Percentiles rank a stretch among this genome's conserved stretches.
phyloP scores from a whole-genome alignment of 192 early-diverging fungal species.

The Phycomyces blakesleeanus region DNA sequence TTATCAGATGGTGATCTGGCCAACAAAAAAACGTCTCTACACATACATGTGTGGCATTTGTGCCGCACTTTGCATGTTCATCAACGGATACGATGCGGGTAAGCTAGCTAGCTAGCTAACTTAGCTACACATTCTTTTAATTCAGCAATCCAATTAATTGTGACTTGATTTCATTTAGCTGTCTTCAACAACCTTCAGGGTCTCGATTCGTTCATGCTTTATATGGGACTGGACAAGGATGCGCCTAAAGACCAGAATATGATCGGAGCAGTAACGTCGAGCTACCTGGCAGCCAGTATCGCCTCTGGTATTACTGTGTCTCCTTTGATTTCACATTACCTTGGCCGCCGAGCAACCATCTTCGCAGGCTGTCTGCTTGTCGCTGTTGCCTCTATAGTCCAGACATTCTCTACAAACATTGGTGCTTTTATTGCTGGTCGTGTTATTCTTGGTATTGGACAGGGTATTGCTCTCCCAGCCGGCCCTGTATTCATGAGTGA shows the following conservation, averaged over 20 bases:
- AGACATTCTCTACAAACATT: slow-evolving; percentile 19
- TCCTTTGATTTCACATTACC: slow-evolving; percentile 16
- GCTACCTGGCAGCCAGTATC: slow-evolving; percentile 16
- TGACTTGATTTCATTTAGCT: not conserved
- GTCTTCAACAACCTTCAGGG: slow-evolving; percentile 25
- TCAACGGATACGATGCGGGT: slow-evolving; percentile 29
- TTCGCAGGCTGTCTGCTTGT: slow-evolving; percentile 12
- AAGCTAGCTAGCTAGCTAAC: not conserved
- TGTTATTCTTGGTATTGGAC: slow-evolving; percentile 16
- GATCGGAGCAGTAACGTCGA: slow-evolving; percentile 19
- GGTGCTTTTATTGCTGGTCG: slow-evolving; percentile 24
- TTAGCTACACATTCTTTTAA: not conserved
- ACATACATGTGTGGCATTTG: slow-evolving; percentile 12
- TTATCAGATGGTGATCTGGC: no score
- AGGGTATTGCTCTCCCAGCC: slow-evolving; percentile 19
- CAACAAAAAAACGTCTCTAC: slow-evolving; percentile 9
- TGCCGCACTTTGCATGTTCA: slow-evolving; percentile 21
- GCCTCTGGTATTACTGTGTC: slow-evolving; percentile 18
- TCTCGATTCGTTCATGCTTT: slow-evolving; percentile 5
- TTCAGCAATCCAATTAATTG: not conserved
- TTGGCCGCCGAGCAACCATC: slow-evolving; percentile 23
- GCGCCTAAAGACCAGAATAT: slow-evolving; percentile 8
- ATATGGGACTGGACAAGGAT: slow-evolving; percentile 4
- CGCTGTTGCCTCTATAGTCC: slow-evolving; percentile 15
- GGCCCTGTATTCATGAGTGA: slow-evolving; percentile 23